These are phyloP conservation scores for Lolium perenne DNA, from an alignment of 176 grass and related monocot genomes.

Conservation along the genomic window DNA sequence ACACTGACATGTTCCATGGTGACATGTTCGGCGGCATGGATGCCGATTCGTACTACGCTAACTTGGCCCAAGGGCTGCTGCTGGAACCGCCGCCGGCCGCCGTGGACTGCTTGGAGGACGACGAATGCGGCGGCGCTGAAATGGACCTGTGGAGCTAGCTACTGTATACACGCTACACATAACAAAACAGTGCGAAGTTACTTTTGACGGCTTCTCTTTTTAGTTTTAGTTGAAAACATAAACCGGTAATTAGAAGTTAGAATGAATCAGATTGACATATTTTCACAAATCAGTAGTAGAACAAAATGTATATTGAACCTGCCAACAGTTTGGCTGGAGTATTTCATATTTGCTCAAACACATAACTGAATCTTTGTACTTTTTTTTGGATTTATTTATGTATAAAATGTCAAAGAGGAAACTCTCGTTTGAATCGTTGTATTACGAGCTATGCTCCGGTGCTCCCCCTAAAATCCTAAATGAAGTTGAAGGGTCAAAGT, in stretches of 20 bases:
- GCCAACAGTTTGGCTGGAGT: neutral
- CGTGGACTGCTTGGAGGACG: constrained; percentile 36
- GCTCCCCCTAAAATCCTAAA: too few relatives aligned
- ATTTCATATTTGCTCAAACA: neutral
- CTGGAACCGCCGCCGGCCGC: constrained; percentile 47
- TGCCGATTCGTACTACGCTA: constrained; percentile 48
- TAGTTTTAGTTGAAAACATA: neutral
- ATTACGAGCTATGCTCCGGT: too few relatives aligned
- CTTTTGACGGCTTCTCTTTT: neutral
- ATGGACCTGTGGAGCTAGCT: constrained; percentile 60
- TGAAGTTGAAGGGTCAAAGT: too few relatives aligned
- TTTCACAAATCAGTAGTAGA: neutral
- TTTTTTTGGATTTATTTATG: too few relatives aligned
- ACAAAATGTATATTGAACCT: neutral
- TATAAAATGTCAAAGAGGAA: too few relatives aligned
- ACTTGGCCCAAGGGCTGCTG: constrained; percentile 64
- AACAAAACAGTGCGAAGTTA: neutral
- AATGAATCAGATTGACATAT: neutral
- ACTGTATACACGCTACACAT: neutral
- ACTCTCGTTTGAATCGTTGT: too few relatives aligned
- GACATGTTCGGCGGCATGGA: constrained; percentile 48
- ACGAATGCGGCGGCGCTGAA: constrained; percentile 30
- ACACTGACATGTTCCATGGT: neutral
- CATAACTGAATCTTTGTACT: neutral
- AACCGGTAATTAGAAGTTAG: neutral